Evolutionary conservation across 2,329 filamentous ascomycete species (phyloP), one percentile per base, ranked within the genome.

Genomic region (Raffaelea albimanens): DNA sequence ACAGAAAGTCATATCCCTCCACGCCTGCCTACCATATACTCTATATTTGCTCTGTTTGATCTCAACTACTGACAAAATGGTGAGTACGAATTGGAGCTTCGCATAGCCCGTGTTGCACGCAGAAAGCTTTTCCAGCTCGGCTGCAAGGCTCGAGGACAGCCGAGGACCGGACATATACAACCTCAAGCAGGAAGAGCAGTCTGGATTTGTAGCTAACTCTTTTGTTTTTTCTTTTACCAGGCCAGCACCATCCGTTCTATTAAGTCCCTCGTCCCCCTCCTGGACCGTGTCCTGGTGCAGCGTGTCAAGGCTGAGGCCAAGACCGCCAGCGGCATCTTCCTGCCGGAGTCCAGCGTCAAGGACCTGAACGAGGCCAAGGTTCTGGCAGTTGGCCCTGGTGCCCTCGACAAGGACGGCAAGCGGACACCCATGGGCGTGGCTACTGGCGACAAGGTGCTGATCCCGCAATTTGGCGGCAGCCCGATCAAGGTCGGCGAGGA

Each of bases 311-410:
- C 91, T 62, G 91, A 97, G 73, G 70, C 89, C 65, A 96, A 96
- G 80, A 98, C 93, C 44, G 89, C 93, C 60, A 83, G 83, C 63
- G 93, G 93, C 62, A 95, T 98, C 78, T 96, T 94, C 78, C 86
- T 98, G 56, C 93, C 93, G 59, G 93, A 98, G 76, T 90, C 84
- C 53, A 87, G 85, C 62, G 88, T 97, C 64, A 95, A 98, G 80
- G 93, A 98, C 70, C 80, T 97, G 66, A 97, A 96, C 72, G 91
- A 97, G 77, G 93, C 87, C 61, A 90, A 88, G 72, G 93, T 98
- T 48, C 75, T 98, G 52, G 93, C 93, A 53, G 91, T 98, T 54
- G 93, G 93, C 47, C 93, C 93, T 49, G 93, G 93, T 54, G 83
- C 76, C 14, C 62, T 95, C 52, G 87, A 94, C 74, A 89, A 83